phyloP scores from a whole-genome alignment of 805 yeast genomes.

The Jamesozyma lodderae region DNA sequence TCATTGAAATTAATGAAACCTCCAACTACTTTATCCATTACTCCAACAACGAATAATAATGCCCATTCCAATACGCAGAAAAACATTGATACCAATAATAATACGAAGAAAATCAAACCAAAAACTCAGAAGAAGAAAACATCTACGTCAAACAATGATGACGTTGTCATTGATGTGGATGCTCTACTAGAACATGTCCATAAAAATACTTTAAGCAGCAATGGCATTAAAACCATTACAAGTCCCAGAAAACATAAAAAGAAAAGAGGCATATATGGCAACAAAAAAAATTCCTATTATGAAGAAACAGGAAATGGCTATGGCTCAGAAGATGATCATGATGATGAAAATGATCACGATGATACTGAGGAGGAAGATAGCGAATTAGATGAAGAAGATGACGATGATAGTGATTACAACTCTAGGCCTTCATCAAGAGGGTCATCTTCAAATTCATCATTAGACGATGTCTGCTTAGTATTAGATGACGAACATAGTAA shows the following conservation, averaged over 20 bases:
- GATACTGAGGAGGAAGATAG: slow-evolving; percentile 1
- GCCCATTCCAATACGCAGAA: too few species aligned
- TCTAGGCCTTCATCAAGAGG: slow-evolving; percentile 37
- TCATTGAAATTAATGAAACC: neutral
- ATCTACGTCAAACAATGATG: slow-evolving; percentile 5
- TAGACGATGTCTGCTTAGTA: slow-evolving; percentile 90
- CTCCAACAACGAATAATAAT: too few species aligned
- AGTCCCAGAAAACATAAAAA: neutral
- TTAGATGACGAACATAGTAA: slow-evolving; percentile 41
- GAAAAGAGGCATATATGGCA: neutral
- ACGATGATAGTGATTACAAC: slow-evolving; percentile 27
- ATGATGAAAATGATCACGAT: neutral
- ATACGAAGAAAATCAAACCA: neutral
- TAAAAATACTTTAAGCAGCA: slow-evolving; percentile 6
- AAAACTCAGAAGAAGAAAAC: neutral
- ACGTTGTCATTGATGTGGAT: slow-evolving; percentile 30
- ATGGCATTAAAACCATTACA: neutral
- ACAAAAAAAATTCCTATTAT: neutral
- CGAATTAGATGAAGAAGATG: slow-evolving; percentile 4
- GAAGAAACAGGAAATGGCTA: neutral
- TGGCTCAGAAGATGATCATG: neutral
- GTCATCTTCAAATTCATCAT: slow-evolving; percentile 51
- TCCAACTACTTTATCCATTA: too few species aligned
- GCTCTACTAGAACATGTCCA: slow-evolving; percentile 27
- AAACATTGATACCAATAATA: too few species aligned